A percentile compares a stretch with the other conserved stretches of the same genome.
Conservation (phyloP, 2,329 filamentous ascomycete species). For the Paecilomyces variotii region DNA sequence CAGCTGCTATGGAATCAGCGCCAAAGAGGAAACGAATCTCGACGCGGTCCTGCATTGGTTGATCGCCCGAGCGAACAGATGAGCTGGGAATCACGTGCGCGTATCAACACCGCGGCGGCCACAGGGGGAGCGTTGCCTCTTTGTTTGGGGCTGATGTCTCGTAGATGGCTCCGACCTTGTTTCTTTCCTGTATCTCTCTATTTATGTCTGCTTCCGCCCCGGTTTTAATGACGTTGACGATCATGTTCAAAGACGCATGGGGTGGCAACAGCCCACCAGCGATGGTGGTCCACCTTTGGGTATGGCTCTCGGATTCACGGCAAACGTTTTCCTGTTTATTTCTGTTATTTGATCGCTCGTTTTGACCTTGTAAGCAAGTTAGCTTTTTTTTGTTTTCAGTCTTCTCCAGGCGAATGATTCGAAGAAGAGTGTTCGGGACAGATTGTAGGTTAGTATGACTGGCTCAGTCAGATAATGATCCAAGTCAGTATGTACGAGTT, state of each 20-base stretch:
- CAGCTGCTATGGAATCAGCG: conserved; percentile 97
- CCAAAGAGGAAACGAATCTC: conserved; percentile 97
- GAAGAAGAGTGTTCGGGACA: neutral
- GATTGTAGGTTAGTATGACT: neutral
- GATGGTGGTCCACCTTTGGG: conserved; percentile 35
- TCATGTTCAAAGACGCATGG: conserved; percentile 44
- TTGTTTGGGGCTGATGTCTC: conserved; percentile 2
- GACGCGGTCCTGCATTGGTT: conserved; percentile 96
- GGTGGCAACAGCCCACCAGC: conserved; percentile 34
- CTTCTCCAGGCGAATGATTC: neutral
- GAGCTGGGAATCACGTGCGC: conserved; percentile 18
- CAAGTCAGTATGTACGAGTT: neutral
- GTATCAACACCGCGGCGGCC: neutral
- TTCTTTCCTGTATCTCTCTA: neutral
- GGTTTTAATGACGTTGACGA: conserved; percentile 47
- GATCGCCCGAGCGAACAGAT: conserved; percentile 78
- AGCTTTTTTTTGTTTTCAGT: neutral
- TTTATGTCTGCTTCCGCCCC: conserved; percentile 23
- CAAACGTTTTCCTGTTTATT: neutral
- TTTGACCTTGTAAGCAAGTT: neutral
- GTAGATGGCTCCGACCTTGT: neutral
- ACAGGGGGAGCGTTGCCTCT: neutral
- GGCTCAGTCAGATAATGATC: neutral
- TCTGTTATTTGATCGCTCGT: neutral
- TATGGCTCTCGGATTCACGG: conserved; percentile 15